Percentiles rank a stretch among this genome's conserved stretches.
Conservation (phyloP, 2,329 filamentous ascomycete species). For the Xylaria sp. region DNA sequence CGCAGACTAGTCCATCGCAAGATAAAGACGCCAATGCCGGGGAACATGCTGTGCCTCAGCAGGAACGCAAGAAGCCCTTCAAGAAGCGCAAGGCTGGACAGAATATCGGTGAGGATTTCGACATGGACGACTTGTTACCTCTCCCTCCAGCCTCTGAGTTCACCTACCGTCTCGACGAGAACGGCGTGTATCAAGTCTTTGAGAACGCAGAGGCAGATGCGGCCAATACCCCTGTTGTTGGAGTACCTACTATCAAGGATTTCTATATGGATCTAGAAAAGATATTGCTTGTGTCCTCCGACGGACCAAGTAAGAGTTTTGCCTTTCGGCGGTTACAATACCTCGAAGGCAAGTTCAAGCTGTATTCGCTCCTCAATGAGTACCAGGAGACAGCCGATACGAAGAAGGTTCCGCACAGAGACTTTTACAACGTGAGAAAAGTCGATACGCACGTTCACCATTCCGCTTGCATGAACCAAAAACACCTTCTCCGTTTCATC, state of each 20-base stretch:
- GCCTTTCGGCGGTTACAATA: slow-evolving; percentile 95
- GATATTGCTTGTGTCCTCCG: slow-evolving; percentile 88
- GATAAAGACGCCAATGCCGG: slow-evolving; percentile 31
- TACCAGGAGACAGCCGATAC: slow-evolving; percentile 98
- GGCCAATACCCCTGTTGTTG: slow-evolving; percentile 75
- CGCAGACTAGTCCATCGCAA: slow-evolving; percentile 48
- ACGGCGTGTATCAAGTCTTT: slow-evolving; percentile 93
- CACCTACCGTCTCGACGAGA: slow-evolving; percentile 82
- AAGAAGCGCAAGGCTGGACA: slow-evolving; percentile 85
- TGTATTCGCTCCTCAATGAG: slow-evolving; percentile 93
- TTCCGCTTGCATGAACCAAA: slow-evolving; percentile 99
- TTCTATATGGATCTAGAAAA: slow-evolving; percentile 95
- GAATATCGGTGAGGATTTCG: slow-evolving; percentile 92
- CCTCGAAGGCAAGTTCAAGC: slow-evolving; percentile 95
- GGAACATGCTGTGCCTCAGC: slow-evolving; percentile 49
- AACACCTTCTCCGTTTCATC: slow-evolving; percentile 97
- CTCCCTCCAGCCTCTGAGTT: slow-evolving; percentile 77
- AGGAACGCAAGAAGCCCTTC: slow-evolving; percentile 57
- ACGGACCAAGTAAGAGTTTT: slow-evolving; percentile 96
- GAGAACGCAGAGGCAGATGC: slow-evolving; percentile 72
- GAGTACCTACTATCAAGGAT: slow-evolving; percentile 91
- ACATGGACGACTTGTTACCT: slow-evolving; percentile 80
- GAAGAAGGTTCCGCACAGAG: slow-evolving; percentile 95
- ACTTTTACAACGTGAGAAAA: slow-evolving; percentile 99
- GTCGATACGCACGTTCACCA: slow-evolving; percentile 99